Conservation (phyloP, 139 green algal species). For the Pseudopediastrum boryanum region DNA sequence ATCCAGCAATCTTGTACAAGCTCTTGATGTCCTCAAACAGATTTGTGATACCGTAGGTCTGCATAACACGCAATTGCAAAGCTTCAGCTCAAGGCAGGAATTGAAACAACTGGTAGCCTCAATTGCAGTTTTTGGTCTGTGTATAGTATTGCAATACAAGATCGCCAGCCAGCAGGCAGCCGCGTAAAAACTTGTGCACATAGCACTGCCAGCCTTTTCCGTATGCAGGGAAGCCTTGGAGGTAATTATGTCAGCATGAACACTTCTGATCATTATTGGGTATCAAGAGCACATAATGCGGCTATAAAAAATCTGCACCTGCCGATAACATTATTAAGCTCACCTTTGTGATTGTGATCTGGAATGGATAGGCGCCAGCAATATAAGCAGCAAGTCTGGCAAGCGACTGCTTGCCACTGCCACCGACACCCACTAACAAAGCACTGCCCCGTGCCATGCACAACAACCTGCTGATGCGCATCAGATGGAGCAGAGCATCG, state of each 20-base stretch:
- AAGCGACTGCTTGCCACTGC: conserved; percentile 89
- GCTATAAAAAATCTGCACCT: too few relatives aligned
- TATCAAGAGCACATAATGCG: too few relatives aligned
- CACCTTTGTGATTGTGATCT: conserved; percentile 61
- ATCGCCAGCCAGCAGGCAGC: too few relatives aligned
- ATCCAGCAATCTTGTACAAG: conserved; percentile 93
- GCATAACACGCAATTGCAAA: not conserved
- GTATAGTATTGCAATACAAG: too few relatives aligned
- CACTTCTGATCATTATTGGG: too few relatives aligned
- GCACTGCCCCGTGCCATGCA: conserved; percentile 85
- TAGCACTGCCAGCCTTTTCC: too few relatives aligned
- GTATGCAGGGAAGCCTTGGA: too few relatives aligned
- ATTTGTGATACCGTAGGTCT: conserved; percentile 90
- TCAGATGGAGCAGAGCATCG: conserved; percentile 90
- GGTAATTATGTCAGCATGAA: too few relatives aligned
- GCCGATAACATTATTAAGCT: not conserved
- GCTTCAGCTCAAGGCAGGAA: too few relatives aligned
- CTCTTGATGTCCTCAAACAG: conserved; percentile 96
- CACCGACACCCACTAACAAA: conserved; percentile 94
- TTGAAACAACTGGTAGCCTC: too few relatives aligned
- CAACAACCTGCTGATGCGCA: conserved; percentile 87
- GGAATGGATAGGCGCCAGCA: conserved; percentile 80
- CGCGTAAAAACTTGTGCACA: too few relatives aligned
- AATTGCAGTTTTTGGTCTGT: too few relatives aligned
- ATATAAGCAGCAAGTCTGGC: conserved; percentile 86